Conservation (phyloP, 768 basidiomycete genomes). For the Tricholoma furcatifolium region DNA sequence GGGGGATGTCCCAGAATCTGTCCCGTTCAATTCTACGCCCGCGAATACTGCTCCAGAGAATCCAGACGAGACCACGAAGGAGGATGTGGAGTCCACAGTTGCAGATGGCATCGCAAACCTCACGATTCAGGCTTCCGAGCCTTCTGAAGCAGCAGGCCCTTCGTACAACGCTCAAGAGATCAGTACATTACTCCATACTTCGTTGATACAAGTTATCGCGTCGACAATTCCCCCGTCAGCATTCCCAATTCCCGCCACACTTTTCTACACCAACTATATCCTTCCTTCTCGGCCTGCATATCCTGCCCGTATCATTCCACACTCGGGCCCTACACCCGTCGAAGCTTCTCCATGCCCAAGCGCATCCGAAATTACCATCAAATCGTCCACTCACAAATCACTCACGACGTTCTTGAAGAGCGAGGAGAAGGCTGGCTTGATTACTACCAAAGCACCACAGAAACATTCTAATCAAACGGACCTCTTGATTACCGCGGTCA, state of each 20-base stretch:
- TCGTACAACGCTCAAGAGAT: constrained; percentile 46
- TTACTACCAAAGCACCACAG: constrained; percentile 67
- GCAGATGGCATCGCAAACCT: constrained; percentile 11
- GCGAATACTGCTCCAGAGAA: constrained; percentile 6
- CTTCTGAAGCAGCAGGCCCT: not conserved
- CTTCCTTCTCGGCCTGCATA: constrained; percentile 81
- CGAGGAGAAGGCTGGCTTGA: constrained; percentile 68
- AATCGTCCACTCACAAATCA: constrained; percentile 78
- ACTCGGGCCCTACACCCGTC: constrained; percentile 17
- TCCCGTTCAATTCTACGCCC: constrained; percentile 18
- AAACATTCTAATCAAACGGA: constrained; percentile 51
- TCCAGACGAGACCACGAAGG: constrained; percentile 17
- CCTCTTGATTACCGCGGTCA: constrained; percentile 53
- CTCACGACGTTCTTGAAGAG: constrained; percentile 78
- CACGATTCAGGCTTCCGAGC: constrained; percentile 4
- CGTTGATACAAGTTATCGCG: constrained; percentile 67
- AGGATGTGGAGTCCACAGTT: constrained; percentile 6
- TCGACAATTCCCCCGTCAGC: constrained; percentile 44
- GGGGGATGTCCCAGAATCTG: constrained; percentile 48
- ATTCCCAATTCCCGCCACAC: constrained; percentile 77
- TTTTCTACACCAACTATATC: constrained; percentile 73
- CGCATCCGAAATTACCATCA: constrained; percentile 62
- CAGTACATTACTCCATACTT: constrained; percentile 51
- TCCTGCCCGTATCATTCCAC: constrained; percentile 37
- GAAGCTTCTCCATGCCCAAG: constrained; percentile 31